Conservation (phyloP, 139 green algal species). For the Chlorella vulgaris region DNA sequence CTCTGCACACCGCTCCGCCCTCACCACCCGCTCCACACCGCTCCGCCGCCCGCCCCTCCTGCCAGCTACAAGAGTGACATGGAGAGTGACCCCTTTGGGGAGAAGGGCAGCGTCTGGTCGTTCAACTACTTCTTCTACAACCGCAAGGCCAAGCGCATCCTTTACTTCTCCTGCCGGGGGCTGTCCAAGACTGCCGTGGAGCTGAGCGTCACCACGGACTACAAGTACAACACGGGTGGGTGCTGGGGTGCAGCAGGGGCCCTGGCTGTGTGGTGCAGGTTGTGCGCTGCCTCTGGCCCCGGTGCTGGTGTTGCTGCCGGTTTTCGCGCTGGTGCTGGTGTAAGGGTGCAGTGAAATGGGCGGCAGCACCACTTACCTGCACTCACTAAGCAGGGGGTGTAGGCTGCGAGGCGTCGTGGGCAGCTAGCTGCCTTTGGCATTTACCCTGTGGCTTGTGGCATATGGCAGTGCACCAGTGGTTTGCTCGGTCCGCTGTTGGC, state of each 20-base stretch:
- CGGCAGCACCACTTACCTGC: no score
- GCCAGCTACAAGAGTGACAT: constrained; percentile 80
- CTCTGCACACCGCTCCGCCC: no score
- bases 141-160: constrained; percentile 89
- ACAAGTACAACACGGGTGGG: constrained; percentile 69
- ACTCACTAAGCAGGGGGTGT: no score
- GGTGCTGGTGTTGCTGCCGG: no score
- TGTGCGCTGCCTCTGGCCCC: no score
- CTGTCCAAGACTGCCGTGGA: constrained; percentile 57
- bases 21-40: background rate
- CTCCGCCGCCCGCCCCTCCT: background rate
- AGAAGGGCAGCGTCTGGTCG: constrained; percentile 87
- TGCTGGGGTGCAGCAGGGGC: constrained; percentile 10
- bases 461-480: no score
- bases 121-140: constrained; percentile 99
- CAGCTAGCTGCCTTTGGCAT: no score
- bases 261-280: background rate
- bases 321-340: no score
- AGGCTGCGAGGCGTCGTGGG: no score
- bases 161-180: constrained; percentile 81
- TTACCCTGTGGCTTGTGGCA: no score
- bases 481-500: no score
- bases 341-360: no score
- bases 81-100: constrained; percentile 88
- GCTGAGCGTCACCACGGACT: constrained; percentile 57